Base-by-base conservation (phyloP, 225 moss, liverwort and hornwort species). In the Rhytidiadelphus loreus region DNA sequence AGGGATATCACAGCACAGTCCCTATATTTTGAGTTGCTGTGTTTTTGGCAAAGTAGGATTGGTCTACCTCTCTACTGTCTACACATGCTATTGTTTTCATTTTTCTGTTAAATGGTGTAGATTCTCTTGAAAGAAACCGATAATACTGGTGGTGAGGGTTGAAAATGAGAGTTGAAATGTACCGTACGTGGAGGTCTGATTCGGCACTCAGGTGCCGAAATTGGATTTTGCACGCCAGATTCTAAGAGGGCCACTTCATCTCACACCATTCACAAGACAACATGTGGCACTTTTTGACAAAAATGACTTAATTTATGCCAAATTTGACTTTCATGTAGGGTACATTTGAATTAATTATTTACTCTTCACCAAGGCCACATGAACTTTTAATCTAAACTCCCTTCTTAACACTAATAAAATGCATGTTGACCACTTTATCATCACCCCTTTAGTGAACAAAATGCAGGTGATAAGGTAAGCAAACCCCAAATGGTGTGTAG, bases 401-500 rank as follows among this genome's bases (percentile, higher is more conserved):
- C 25, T 25, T 70, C 10, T 1, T 20, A 20, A 50, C 32, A 32
- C 7, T 33, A 2, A n/a, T n/a, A n/a, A n/a, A 75, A 21, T 30
- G 48, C 8, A 29, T 1, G 20, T 3, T 50, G 20, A 21, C 5
- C 8, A 50, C 21, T 75, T 75, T 8, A 50, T 33, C 2, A 3
- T 11, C 46, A 74, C 12, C 7, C 30, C 48, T 2, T 50, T 4
- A 5, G 41, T 13, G 50, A 50, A 50, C 2, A 50, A 76, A 76
- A 13, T 0, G 13, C 13, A 8, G 13, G 22, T 13, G 8, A 52
- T 12, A 74, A 48, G 32, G 7, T 7, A 74, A 32, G 12, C 0
- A 30, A 7, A 48, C 4, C 6, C 3, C 0, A 19, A 30, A 48
- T 74, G 12, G 11, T 73, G 7, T 30, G 7, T 2, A 6, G 1